Conservation (phyloP, 768 basidiomycete species). For the Tylopilus balloui region DNA sequence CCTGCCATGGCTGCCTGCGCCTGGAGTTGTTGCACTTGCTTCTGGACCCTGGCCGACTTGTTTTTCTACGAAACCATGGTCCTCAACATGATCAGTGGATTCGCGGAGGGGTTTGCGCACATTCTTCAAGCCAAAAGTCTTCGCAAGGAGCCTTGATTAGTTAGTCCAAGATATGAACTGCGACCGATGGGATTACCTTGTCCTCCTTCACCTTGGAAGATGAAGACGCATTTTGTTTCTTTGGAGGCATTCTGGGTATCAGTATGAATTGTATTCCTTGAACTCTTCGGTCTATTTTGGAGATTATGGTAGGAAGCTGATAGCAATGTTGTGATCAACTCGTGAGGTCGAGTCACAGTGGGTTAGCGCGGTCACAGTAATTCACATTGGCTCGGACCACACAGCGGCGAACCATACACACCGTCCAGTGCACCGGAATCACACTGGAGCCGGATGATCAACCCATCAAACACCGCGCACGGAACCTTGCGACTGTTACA, state of each 20-base stretch:
- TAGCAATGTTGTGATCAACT: not conserved
- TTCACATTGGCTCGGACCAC: not conserved
- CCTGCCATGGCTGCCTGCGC: conserved; percentile 69
- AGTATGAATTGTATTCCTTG: not conserved
- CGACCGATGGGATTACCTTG: conserved; percentile 50
- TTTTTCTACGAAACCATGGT: conserved; percentile 63
- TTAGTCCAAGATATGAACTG: conserved; percentile 18
- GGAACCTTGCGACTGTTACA: not conserved
- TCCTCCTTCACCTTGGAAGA: conserved; percentile 76
- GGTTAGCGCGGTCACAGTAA: not conserved
- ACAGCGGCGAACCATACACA: not conserved
- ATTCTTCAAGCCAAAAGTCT: conserved; percentile 91
- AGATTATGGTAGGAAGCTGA: not conserved
- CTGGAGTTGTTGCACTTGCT: conserved; percentile 76
- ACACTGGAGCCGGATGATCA: not conserved
- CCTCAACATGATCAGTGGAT: conserved; percentile 6
- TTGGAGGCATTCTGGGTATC: conserved; percentile 63
- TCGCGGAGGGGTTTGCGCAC: conserved; percentile 39
- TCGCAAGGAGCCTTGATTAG: conserved; percentile 27
- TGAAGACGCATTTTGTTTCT: conserved; percentile 55
- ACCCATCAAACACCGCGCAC: not conserved
- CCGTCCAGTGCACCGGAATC: too few relatives aligned
- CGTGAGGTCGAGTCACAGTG: not conserved
- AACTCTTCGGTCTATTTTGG: not conserved
- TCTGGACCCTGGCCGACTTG: conserved; percentile 90